Evolutionary conservation across 352 stramenopile species (phyloP), one percentile per base, ranked within the genome.

Genomic region (Phytophthora colocasiae): DNA sequence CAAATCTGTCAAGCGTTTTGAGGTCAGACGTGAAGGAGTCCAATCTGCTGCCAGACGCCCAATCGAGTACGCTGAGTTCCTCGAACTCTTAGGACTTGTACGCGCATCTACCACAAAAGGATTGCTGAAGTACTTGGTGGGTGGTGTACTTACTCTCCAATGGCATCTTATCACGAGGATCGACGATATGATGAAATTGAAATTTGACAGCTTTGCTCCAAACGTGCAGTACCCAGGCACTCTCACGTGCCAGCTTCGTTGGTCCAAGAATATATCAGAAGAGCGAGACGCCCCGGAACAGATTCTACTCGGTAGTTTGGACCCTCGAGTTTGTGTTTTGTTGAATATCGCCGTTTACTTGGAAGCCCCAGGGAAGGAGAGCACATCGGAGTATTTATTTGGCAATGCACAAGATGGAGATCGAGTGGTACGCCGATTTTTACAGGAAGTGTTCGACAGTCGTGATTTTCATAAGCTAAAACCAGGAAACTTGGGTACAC

Each of bases 221-320:
- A 62, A 32, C 27, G 24, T 14, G 6, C 60, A 68, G n/a, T 24
- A 58, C n/a, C 26, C 60, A 24, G 10, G 5, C 0, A 57, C 50
- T 12, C 26, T 64, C 2, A 22, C 44, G 4, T 64, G 34, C 19
- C 46, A 68, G 19, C 10, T 63, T 3, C 50, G 44, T 3, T 67
- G 50, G 59, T 62, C 49, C 1, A 61, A 67, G 14, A 67, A 90
- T 74, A 91, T 91, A 46, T 80, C 71, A 6, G 58, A 70, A n/a
- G 70, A 47, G 17, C 41, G 45, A 14, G 45, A 51, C 6, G 45
- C 45, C 1, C 45, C 45, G 3, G 45, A 24, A 12, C 45, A 51
- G 22, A 51, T 51, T 39, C 1, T 51, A 4, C 2, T 51, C 1
- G 45, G 45, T 6, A 51, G 45, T 15, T 10, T 51, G 12, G 26